Evolutionary conservation across 1,284 basidiomycete species (phyloP).

Genomic region (Paramarasmius palmivorus): DNA sequence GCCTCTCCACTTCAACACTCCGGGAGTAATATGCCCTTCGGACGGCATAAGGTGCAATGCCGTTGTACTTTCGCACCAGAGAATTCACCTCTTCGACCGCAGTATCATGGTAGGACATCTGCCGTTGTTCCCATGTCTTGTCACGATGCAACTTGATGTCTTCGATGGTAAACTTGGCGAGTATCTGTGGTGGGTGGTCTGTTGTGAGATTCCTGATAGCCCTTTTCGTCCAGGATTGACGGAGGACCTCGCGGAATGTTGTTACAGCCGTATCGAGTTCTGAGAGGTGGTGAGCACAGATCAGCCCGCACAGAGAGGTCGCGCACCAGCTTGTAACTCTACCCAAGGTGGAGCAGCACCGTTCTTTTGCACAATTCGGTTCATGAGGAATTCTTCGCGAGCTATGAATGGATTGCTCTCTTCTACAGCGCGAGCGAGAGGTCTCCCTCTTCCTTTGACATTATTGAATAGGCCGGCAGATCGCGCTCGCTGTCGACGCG

Average conservation of each 20-base stretch:
- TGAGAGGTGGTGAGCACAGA: constrained; percentile 9
- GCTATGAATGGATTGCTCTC: constrained; percentile 82
- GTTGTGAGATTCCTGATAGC: constrained; percentile 60
- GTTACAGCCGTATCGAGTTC: constrained; percentile 47
- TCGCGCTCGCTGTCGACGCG: constrained; percentile 56
- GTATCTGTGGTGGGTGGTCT: constrained; percentile 40
- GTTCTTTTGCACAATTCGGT: constrained; percentile 84
- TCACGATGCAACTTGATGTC: constrained; percentile 60
- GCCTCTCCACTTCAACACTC: constrained; percentile 56
- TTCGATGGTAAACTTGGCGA: constrained; percentile 44
- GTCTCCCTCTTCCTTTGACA: constrained; percentile 78
- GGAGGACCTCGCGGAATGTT: constrained; percentile 66
- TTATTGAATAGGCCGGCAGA: constrained; percentile 70
- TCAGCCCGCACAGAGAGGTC: constrained; percentile 1
- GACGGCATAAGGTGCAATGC: constrained; percentile 74
- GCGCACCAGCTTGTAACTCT: constrained; percentile 74
- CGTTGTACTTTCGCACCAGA: constrained; percentile 78
- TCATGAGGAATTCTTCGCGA: constrained; percentile 84
- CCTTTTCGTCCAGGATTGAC: constrained; percentile 67
- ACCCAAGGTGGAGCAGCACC: constrained; percentile 92
- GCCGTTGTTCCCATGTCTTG: constrained; percentile 71
- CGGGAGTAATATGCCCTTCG: constrained; percentile 60
- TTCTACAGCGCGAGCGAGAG: constrained; percentile 58
- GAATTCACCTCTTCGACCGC: constrained; percentile 74
- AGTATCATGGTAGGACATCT: constrained; percentile 69